Evolutionary conservation across 768 basidiomycete species (phyloP), one percentile per base, ranked within the genome.

Genomic region (Rubroboletus pulcherrimus): DNA sequence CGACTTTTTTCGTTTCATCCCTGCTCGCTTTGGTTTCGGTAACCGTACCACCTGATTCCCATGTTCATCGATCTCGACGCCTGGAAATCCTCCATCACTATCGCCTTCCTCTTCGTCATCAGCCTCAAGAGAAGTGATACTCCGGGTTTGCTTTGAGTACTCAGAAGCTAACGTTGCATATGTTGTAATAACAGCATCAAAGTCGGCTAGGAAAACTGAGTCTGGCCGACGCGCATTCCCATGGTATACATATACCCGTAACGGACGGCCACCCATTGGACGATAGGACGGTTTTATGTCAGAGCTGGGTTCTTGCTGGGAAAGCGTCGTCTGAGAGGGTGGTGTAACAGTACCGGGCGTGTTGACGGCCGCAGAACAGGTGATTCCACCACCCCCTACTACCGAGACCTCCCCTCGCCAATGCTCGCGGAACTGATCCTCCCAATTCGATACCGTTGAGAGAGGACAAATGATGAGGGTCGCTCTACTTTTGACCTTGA

Each of bases 371-470:
- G 64, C 65, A 33, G 67, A 66, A 51, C 67, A 74, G 31, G 63
- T 64, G n/a, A 69, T 59, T 11, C 76, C 77, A 38, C 87, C 86
- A 12, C 93, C 93, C 19, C 95, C 93, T 51, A 88, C 78, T 40
- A 97, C 87, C 24, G 78, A 77, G 4, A 97, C 93, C 52, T 87
- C 83, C 8, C 94, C 94, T 59, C 82, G 83, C 94, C 94, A 98
- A 70, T 99, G 97, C 68, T 99, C 97, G 55, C 89, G 84, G 66
- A 99, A 93, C 71, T 99, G 97, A 54, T 96, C 93, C 74, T 99
- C 97, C 97, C 97, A 99, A 66, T 98, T 98, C 46, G 91, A 85
- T 2, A 99, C 93, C 6, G 97, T 99, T 11, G 93, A 94, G 37
- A 99, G 78, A 7, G 97, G 97, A 65, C 97, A 98, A 30, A 99